Evolutionary conservation across 768 basidiomycete species (phyloP), one percentile per base, ranked within the genome.

Genomic region (Kwoniella europaea): DNA sequence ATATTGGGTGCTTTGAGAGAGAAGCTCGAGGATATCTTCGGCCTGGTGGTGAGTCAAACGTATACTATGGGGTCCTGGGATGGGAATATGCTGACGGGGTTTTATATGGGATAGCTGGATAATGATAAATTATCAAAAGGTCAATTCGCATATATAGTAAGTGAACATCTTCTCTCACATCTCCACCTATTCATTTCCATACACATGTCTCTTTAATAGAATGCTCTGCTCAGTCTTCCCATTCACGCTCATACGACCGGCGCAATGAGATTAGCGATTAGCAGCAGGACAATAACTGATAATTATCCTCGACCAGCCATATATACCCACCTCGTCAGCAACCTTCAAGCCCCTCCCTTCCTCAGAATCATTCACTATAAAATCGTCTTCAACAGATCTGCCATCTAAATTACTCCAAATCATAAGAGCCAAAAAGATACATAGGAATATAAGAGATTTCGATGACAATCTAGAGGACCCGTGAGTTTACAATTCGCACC

Each of bases 381-480:
- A 35, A 35, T 35, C 35, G 35, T 35, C 22, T 13, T 27, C 44
- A 18, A 9, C 59, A 44, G 24, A 62, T 15, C 20, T 73, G 13
- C 63, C 72, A 2, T 35, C 46, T 2, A 50, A 43, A 53, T 7
- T 66, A 27, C 16, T 73, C 3, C 41, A 65, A 35, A 41, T 56
- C 22, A 70, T 78, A 0, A n/a, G 72, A 29, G 65, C 69, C 12
- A 63, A 71, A 24, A 71, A 66, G 50, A 35, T 74, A 18, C 71
- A 77, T 74, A 27, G 57, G 22, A 24, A 67, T 13, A 12, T 79
- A 53, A 46, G 61, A 5, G 78, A 79, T 62, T 77, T 75, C 46
- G 78, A 79, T 58, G 76, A 77, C 57, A 76, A 79, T 63, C 24
- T 77, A 10, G 78, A 79, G 20, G 69, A 79, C 61, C 52, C 76